A percentile compares a stretch with the other conserved stretches of the same genome.
Evolutionary conservation across 495 filamentous ascomycete genomes (phyloP).

Genomic region (Penicillium malachiteum): DNA sequence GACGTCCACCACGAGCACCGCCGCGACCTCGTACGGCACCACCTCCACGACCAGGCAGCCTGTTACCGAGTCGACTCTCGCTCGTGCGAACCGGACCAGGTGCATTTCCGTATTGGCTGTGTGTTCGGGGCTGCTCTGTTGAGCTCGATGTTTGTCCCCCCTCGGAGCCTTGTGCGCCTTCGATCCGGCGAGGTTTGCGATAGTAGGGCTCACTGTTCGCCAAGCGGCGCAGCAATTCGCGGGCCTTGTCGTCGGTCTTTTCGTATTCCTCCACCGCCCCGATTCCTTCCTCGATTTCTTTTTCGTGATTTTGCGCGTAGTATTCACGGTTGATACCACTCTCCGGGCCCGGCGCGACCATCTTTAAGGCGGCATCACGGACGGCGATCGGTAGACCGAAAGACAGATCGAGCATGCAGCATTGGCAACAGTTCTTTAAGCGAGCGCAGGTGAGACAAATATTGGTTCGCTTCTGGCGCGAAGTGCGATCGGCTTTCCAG

Average conservation of each 20-base stretch:
- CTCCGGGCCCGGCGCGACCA: conserved; percentile 88
- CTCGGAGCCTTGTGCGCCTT: conserved; percentile 46
- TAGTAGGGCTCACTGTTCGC: conserved; percentile 95
- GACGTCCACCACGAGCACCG: conserved; percentile 56
- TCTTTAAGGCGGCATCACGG: conserved; percentile 95
- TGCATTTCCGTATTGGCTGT: conserved; percentile 46
- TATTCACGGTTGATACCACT: conserved; percentile 94
- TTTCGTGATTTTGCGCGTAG: conserved; percentile 96
- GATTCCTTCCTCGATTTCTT: conserved; percentile 86
- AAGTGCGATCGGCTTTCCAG: conserved; percentile 88
- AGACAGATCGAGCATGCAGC: conserved; percentile 95
- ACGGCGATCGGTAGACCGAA: conserved; percentile 93
- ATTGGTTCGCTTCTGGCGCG: conserved; percentile 81
- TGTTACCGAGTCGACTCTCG: conserved; percentile 40
- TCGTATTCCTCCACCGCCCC: conserved; percentile 85
- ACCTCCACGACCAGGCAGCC: conserved; percentile 40
- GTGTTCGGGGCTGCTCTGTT: conserved; percentile 30
- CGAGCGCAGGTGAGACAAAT: conserved; percentile 96
- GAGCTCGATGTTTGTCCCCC: conserved; percentile 20
- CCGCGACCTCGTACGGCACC: conserved; percentile 38
- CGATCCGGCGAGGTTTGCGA: conserved; percentile 72
- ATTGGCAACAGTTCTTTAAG: conserved; percentile 97
- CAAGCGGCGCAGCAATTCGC: conserved; percentile 79
- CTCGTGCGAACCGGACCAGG: conserved; percentile 68
- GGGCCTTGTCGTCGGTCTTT: conserved; percentile 93